Base-by-base conservation (phyloP, 306 rosid species). In the Leucaena leucocephala region DNA sequence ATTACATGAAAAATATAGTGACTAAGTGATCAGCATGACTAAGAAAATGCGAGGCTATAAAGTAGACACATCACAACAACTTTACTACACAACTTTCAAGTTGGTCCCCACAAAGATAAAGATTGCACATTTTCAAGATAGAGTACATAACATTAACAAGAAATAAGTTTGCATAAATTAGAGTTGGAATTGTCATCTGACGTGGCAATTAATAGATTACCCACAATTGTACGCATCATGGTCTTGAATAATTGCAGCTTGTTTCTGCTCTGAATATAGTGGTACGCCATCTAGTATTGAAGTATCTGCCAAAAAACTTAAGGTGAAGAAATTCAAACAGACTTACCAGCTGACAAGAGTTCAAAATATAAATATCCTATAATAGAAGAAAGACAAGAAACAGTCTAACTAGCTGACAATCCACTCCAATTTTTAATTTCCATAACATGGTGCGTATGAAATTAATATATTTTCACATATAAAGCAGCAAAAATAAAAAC, bases 201-300 rank as follows among this genome's bases (percentile, higher is more conserved):
- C 48, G 35, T 43, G 9, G 67, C 44, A 42, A 15, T 57, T 46
- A 77, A 80, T 39, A 78, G 62, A 88, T 66, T 90, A 92, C 98
- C 98, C 98, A 98, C 98, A 95, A 80, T 95, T 95, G 86, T 88
- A 95, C 42, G 91, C 98, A 87, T 95, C 98, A 22, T 78, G 68
- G 33, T 91, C 74, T 90, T 91, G 92, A 89, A 88, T 83, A 88
- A 95, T 86, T 48, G 88, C 87, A 81, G 98, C 88, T 82, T 95
- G 97, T 84, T 91, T 98, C 82, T 92, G 90, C 75, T 83, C 90
- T 72, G 98, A 95, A 91, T 95, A 98, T 45, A 97, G 87, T 69
- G 96, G 91, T 33, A 95, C 87, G 58, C 86, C 82, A 82, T 95
- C 97, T 86, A 95, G 84, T 54, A 81, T 59, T 67, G 88, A 63